Evolutionary conservation across 768 basidiomycete genomes (phyloP).

Genomic region (Hypsizygus marmoreus): DNA sequence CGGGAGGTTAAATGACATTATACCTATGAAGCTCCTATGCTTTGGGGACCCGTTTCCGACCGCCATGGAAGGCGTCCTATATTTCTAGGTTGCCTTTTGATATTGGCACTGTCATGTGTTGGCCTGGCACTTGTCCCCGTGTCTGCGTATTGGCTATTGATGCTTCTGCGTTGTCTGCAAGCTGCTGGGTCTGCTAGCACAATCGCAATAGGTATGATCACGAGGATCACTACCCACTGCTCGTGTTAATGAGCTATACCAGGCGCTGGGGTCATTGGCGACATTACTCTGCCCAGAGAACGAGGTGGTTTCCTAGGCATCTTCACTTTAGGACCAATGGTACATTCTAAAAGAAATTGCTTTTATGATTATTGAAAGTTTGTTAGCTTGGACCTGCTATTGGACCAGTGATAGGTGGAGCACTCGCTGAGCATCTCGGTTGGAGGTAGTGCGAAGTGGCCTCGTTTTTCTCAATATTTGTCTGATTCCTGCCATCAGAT

Average conservation of each 20-base stretch:
- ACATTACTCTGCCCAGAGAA: constrained; percentile 73
- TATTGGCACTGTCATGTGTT: constrained; percentile 69
- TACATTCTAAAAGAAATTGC: constrained; percentile 21
- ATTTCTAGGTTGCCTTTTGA: constrained; percentile 60
- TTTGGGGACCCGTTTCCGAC: constrained; percentile 76
- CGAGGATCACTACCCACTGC: neutral
- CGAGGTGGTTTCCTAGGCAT: constrained; percentile 75
- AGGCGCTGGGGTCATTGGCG: constrained; percentile 79
- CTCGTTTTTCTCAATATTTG: constrained; percentile 2
- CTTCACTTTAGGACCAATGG: constrained; percentile 67
- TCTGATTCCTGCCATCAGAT: constrained; percentile 30
- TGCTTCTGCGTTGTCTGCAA: constrained; percentile 81
- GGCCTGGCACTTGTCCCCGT: constrained; percentile 51
- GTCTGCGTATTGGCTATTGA: constrained; percentile 73
- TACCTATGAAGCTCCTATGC: constrained; percentile 51
- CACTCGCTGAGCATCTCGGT: constrained; percentile 55
- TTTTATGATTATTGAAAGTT: neutral
- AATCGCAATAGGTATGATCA: constrained; percentile 62
- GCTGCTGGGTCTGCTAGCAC: constrained; percentile 80
- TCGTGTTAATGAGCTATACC: neutral
- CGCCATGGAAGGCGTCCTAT: constrained; percentile 63
- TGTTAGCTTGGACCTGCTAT: constrained; percentile 59
- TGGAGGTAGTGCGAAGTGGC: constrained; percentile 52
- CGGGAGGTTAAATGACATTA: neutral
- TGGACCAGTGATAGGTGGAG: constrained; percentile 64